A percentile compares a stretch with the other conserved stretches of the same genome.
Conservation (phyloP, 345 rosid genomes). For the Luvunga scandens region DNA sequence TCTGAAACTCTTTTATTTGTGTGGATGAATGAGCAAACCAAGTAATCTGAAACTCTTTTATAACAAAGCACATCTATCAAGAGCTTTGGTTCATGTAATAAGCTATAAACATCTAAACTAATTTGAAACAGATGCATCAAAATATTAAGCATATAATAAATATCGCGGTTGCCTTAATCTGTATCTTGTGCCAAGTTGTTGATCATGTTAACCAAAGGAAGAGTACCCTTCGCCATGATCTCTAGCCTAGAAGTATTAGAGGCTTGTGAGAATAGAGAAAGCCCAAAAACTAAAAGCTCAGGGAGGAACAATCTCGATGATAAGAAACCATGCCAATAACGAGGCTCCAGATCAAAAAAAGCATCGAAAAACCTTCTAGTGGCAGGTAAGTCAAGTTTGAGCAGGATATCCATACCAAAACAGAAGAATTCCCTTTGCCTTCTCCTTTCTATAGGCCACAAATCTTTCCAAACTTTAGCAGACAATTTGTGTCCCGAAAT, state of each 20-base stretch:
- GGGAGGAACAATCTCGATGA: constrained; percentile 92
- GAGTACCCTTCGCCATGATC: constrained; percentile 94
- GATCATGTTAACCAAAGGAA: constrained; percentile 83
- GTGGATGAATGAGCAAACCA: not conserved
- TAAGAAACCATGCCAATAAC: constrained; percentile 94
- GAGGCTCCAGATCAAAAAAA: constrained; percentile 79
- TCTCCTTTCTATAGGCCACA: constrained; percentile 92
- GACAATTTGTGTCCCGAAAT: constrained; percentile 60
- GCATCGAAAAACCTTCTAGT: constrained; percentile 94
- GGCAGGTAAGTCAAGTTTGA: constrained; percentile 76
- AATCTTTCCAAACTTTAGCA: constrained; percentile 80
- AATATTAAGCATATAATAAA: constrained; percentile 15
- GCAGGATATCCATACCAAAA: constrained; percentile 96
- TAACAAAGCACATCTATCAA: not conserved
- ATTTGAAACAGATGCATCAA: not conserved
- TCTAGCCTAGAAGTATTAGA: constrained; percentile 88
- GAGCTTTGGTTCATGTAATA: not conserved
- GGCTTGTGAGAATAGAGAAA: constrained; percentile 76
- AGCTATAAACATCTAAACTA: not conserved
- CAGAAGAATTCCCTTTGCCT: constrained; percentile 99
- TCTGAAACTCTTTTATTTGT: not conserved
- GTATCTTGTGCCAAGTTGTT: constrained; percentile 72
- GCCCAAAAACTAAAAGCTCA: constrained; percentile 72
- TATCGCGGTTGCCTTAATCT: constrained; percentile 41
- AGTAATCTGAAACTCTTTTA: not conserved